Evolutionary conservation across 345 rosid species (phyloP), one percentile per base, ranked within the genome.

Genomic region (Eucalyptus viminalis): DNA sequence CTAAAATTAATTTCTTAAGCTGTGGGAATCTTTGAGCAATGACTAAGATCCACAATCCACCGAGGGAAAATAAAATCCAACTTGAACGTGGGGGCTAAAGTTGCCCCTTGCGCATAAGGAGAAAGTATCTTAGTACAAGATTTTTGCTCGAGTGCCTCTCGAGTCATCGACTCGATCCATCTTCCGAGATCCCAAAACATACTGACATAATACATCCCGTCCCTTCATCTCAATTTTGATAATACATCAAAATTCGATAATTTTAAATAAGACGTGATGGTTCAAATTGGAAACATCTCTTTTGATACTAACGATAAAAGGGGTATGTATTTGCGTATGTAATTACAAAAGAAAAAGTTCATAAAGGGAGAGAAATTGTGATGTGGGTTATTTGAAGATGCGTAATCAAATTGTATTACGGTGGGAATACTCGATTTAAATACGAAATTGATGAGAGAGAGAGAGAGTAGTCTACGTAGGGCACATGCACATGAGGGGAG

Each of bases 221-320:
- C 11, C 3, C 9, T 17, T 29, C 19, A 29, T 65, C 21, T 34
- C 21, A 34, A n/a, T 14, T 65, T 7, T 24, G 47, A 6, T 2
- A 1, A 2, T 1, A 40, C 9, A 7, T 21, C 0, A 6, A 76
- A 10, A 31, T 31, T 67, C 6, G 6, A 67, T 16, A 67, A 16
- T 16, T 31, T 2, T 25, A 5, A 8, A 11, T 19, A 72, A 0
- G 45, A 37, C 0, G 5, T 0, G 8, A 10, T 11, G 3, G 8
- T 6, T 40, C 13, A 22, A 21, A 76, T 21, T 7, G 15, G 40
- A 25, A 21, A 22, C 4, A 69, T 34, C 25, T 72, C 2, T 2
- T 19, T 37, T 2, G 9, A 5, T 21, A 1, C 15, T 2, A 72
- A 19, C 2, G 4, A 72, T 11, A 72, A 72, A 72, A 37, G 11